These are phyloP conservation scores for Populus hybrid DNA, from an alignment of 441 rosid genomes.

Conservation along the genomic window DNA sequence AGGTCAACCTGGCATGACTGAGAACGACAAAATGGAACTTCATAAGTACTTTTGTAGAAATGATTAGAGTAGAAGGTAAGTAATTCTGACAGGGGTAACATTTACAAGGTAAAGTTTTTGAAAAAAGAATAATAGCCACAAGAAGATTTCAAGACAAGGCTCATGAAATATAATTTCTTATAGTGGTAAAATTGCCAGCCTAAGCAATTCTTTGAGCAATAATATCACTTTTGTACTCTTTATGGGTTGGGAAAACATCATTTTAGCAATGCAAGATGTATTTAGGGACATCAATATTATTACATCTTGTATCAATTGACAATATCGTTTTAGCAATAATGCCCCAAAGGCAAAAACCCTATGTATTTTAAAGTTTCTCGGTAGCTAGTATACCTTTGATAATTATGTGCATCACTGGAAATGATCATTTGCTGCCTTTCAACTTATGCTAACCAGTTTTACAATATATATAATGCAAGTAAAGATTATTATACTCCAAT, in stretches of 20 bases:
- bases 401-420: background rate
- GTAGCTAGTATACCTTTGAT: background rate
- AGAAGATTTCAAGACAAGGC: background rate
- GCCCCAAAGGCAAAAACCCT: background rate
- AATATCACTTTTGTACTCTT: background rate
- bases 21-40: constrained; percentile 22
- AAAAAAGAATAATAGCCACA: background rate
- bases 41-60: background rate
- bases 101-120: background rate
- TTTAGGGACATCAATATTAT: background rate
- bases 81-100: background rate
- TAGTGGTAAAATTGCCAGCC: background rate
- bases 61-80: background rate
- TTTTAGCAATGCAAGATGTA: background rate
- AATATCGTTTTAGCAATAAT: background rate
- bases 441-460: background rate
- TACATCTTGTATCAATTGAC: background rate
- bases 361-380: too few relatives aligned
- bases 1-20: constrained; percentile 99
- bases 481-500: background rate
- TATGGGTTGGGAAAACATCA: background rate
- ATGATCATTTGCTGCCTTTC: background rate
- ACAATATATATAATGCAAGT: background rate
- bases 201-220: too few relatives aligned
- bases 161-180: background rate